Base-by-base conservation (phyloP, 1,284 basidiomycete genomes). In the Wallemia mellicola region DNA sequence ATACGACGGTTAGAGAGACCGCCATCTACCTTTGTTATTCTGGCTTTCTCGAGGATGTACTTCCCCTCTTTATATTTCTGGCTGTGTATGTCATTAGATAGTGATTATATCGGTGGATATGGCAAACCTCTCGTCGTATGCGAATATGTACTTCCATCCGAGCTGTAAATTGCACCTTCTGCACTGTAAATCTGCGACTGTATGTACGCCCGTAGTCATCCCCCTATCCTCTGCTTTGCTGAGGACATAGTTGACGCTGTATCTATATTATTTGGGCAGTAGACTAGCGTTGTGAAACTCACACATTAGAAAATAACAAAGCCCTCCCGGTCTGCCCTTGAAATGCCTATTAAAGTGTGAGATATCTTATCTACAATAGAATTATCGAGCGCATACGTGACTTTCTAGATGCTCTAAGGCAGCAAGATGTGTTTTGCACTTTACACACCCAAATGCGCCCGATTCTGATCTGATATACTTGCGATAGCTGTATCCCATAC, bases 21-120 rank as follows among this genome's bases (percentile, higher is more conserved):
- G 38, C n/a, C n/a, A 22, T 64, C 58, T n/a, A 66, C 66, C 57
- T 73, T 71, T 24, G 63, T 64, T 65, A 91, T 80, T 66, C 89
- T 75, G 67, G 85, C 85, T 67, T 86, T 82, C 72, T 98, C 92
- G 61, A 98, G 82, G 69, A 98, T 96, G 70, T 79, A 95, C 73
- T 91, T 91, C 69, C 88, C 88, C 74, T 98, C 92, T 70, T 98
- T 98, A 77, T 98, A 98, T 71, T 86, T 88, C 75, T 98, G 91
- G 15, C 91, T 94, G 67, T 15, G 11, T 15, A 27, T 17, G 19
- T 22, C 27, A 58, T 1, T 2, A 27, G n/a, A 48, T 27, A 2
- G 58, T 27, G 7, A 27, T 27, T n/a, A 48, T 26, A 33, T 33
- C 28, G 60, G 60, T 15, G 24, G 59, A 33, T n/a, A 32, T 28